These are phyloP conservation scores for Carex arenaria DNA, from an alignment of 202 grass and related monocot species.

Conservation along the genomic window DNA sequence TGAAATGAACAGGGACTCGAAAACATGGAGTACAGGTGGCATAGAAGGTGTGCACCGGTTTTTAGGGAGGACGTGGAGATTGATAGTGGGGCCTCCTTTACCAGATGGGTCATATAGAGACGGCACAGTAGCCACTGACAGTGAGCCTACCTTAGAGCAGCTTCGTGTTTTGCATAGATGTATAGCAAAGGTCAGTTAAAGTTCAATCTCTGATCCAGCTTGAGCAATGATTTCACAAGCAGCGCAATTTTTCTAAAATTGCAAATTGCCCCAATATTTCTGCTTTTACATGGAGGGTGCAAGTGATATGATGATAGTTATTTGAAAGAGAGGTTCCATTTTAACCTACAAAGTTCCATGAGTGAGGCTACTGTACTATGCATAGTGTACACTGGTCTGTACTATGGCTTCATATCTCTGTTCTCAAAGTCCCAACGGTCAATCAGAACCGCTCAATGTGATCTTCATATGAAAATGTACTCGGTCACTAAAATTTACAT, in stretches of 20 bases:
- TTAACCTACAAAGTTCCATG: no score
- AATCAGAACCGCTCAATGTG: no score
- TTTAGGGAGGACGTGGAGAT: slow-evolving; percentile 88
- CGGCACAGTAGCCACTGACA: slow-evolving; percentile 44
- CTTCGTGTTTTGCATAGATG: slow-evolving; percentile 86
- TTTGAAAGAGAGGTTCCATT: not conserved
- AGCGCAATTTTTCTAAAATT: not conserved
- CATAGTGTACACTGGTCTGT: no score
- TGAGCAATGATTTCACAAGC: not conserved
- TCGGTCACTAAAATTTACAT: no score
- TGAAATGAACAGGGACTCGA: slow-evolving; percentile 61
- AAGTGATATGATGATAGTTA: not conserved
- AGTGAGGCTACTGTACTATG: no score
- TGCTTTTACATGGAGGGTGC: not conserved
- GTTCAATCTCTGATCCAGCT: not conserved
- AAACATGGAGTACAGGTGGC: slow-evolving; percentile 92
- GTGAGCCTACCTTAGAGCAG: slow-evolving; percentile 68
- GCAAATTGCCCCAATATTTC: not conserved
- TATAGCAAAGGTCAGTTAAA: slow-evolving; percentile 60
- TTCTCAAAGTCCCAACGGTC: no score
- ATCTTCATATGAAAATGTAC: no score
- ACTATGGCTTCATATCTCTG: no score
- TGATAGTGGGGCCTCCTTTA: slow-evolving; percentile 66
- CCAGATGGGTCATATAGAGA: slow-evolving; percentile 67
- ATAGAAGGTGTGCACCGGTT: slow-evolving; percentile 95